Evolutionary conservation across 257 asterid genomes (phyloP), one percentile per base, ranked within the genome.

Genomic region (Solanum stenotomum): DNA sequence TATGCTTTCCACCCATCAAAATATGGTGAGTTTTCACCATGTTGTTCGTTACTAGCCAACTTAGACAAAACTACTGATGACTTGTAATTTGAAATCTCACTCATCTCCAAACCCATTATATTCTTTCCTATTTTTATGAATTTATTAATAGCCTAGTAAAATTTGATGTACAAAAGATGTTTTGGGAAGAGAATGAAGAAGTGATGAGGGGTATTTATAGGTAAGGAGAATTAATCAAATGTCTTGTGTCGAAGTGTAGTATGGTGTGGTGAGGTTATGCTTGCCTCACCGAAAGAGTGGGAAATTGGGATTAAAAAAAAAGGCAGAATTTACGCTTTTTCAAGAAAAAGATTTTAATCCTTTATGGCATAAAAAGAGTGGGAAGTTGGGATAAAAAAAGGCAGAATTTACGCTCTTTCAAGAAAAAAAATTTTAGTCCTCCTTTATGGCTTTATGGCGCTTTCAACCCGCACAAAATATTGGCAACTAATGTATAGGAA

Each of bases 1-100:
- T 93, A 96, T 0, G 99, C 98, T 90, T 95, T 95, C 96, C 98
- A 94, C 31, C 99, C 99, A 87, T 95, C 97, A 89, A 96, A 96
- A 84, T 96, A 96, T 3, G 96, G 91, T 8, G 98, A 95, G 49
- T 94, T 93, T 83, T 96, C 99, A 3, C 98, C 99, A 77, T 95
- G 99, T 18, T 93, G 85, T 44, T 96, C 95, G 74, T 83, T 91
- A 5, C 88, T 90, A 0, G 98, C 98, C 1, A 94, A 56, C 89
- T 84, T 92, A 3, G 99, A 96, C 70, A 96, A 87, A 81, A 92
- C 33, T 3, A 25, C 13, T 38, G 6, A 16, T 38, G 87, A 59
- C 8, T 90, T 77, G 23, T 6, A 90, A 8, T 34, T 49, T 13
- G 44, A 72, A 72, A 16, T 72, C 6, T 85, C 89, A 25, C 11